Base-by-base conservation (phyloP, 768 basidiomycete genomes). In the Tephrocybe sp. region DNA sequence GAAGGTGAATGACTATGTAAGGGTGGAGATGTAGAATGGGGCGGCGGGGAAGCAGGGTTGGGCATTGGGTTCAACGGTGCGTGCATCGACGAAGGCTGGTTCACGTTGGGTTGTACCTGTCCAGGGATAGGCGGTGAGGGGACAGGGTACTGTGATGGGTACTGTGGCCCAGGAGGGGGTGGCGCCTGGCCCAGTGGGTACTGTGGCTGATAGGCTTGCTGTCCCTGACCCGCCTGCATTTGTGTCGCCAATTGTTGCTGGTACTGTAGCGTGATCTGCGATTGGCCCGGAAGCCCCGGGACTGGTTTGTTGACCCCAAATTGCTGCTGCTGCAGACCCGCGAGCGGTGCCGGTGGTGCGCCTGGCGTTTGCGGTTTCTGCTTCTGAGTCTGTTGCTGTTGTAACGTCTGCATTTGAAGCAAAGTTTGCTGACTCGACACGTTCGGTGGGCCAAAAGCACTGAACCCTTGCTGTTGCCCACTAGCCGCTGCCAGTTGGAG, bases 21-120 rank as follows among this genome's bases (percentile, higher is more conserved):
- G 21, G 22, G 21, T 13, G 41, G 41, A n/a, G 48, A 42, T 13
- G 31, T 23, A 7, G 31, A 31, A 9, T 38, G 27, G 15, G 43
- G 44, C 15, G 33, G 39, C 18, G 41, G 37, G 9, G 49, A 43
- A 8, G 33, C 19, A 12, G 42, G n/a, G 16, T 49, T 45, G 10
- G 54, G 43, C 54, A 52, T 52, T 4, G 50, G 24, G 38, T 48
- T 48, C 24, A 53, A 25, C 4, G 52, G 39, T 15, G 39, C 23
- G 18, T 47, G 27, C 12, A 31, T 16, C 2, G 45, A 33, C 46
- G 45, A 47, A 15, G 18, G 27, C 13, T 27, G 31, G n/a, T 23
- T 48, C 15, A 13, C n/a, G 39, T 31, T 47, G 39, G 16, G 37
- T 4, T 33, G 37, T 29, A 31, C 23, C 15, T 31, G n/a, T 33